Evolutionary conservation across 345 rosid species (phyloP), one percentile per base, ranked within the genome.

Genomic region (Hypericum androsaemum): DNA sequence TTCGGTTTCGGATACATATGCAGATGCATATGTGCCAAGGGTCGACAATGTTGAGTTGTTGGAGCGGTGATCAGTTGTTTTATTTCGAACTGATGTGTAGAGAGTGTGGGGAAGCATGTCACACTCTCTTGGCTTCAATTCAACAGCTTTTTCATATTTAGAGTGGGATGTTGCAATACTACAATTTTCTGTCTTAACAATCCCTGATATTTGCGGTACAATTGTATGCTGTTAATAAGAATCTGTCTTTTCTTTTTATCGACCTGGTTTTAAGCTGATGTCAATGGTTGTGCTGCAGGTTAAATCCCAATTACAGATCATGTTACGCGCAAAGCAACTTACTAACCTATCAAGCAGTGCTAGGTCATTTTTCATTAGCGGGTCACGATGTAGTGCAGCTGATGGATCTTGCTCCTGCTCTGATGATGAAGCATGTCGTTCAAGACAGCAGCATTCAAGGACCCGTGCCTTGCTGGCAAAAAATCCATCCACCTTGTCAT

Each of bases 301-400:
- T 22, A 6, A 53, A 40, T 37, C 53, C 50, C 44, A 35, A 56
- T 52, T 71, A 71, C 70, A 64, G 75, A 73, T 58, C 60, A 86
- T 89, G 97, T 54, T 83, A 62, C 77, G 94, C 37, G 71, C 88
- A 55, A 86, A 89, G 76, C 86, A 74, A 15, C 47, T 89, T 40
- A 58, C 76, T 63, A 83, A 71, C 60, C 81, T 89, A 62, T 86
- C 95, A 64, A 80, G 70, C 59, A 71, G 65, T 57, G 90, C 94
- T 32, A 74, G 95, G 60, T 74, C 83, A 36, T 75, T 80, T 71
- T 70, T 86, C 13, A 64, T 89, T 6, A 61, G 56, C 67, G 95
- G 94, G 39, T 64, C 97, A 22, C 74, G 86, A 49, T 68, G 77
- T 54, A 66, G 74, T 67, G 64, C 75, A 36, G 63, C 80, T 15